Percentiles rank a stretch among this genome's conserved stretches.
phyloP scores from a whole-genome alignment of 441 rosid species.

The Populus hybrid region DNA sequence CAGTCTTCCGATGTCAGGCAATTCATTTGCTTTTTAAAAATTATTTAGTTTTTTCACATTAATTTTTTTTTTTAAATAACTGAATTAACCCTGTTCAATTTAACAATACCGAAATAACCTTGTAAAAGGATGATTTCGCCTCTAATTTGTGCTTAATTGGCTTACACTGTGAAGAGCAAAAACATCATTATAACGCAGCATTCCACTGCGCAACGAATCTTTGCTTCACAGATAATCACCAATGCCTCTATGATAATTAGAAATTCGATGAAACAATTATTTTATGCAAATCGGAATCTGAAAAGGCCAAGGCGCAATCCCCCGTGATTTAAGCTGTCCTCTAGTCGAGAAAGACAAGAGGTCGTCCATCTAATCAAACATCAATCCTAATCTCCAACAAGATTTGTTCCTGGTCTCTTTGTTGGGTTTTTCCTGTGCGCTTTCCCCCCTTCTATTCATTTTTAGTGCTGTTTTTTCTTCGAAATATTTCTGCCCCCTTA shows the following conservation, averaged over 20 bases:
- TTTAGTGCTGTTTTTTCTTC: background rate
- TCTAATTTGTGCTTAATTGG: too few relatives aligned
- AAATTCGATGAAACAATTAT: background rate
- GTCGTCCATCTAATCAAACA: conserved; percentile 1
- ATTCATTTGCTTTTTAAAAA: too few relatives aligned
- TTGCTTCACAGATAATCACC: too few relatives aligned
- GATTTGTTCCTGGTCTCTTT: background rate
- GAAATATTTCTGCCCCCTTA: background rate
- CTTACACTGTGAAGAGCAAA: too few relatives aligned
- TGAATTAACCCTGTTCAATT: too few relatives aligned
- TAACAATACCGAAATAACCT: too few relatives aligned
- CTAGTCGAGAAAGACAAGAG: conserved; percentile 10
- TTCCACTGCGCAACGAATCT: too few relatives aligned
- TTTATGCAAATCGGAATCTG: conserved; percentile 15
- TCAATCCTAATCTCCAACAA: conserved; percentile 12
- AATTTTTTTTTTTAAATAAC: too few relatives aligned
- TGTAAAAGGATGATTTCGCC: too few relatives aligned
- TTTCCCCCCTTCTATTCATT: background rate
- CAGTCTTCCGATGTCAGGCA: too few relatives aligned
- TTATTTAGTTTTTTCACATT: too few relatives aligned
- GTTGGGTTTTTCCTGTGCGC: background rate
- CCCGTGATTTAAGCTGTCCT: conserved; percentile 30
- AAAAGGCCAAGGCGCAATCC: conserved; percentile 12
- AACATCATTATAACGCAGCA: too few relatives aligned
- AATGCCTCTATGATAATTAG: background rate